Evolutionary conservation across 2,329 filamentous ascomycete species (phyloP).

Genomic region (Colletotrichum destructivum): DNA sequence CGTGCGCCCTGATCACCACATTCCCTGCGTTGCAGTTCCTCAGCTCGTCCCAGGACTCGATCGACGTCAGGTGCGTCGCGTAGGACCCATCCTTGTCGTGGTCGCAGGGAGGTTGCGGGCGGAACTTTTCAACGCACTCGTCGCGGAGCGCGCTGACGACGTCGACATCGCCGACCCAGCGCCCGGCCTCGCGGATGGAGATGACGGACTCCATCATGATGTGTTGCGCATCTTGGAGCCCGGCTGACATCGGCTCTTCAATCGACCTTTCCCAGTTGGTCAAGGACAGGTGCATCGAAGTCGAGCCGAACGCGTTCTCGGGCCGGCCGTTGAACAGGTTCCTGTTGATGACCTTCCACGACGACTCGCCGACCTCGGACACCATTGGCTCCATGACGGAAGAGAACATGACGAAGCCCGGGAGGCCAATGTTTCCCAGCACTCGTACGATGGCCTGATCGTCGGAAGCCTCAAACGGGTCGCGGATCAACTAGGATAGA

Average conservation of each 20-base stretch:
- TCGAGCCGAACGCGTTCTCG: conserved; percentile 5
- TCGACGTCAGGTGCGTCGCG: background rate
- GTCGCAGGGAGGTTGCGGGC: background rate
- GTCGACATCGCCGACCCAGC: background rate
- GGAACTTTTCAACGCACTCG: background rate
- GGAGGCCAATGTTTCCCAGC: background rate
- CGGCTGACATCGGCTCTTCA: background rate
- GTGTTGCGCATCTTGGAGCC: background rate
- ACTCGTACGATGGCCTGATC: background rate
- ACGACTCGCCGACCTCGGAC: background rate
- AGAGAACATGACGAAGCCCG: conserved; percentile 1
- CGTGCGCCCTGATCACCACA: conserved; percentile 1
- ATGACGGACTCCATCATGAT: background rate
- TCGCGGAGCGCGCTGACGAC: background rate
- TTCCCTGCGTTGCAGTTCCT: background rate
- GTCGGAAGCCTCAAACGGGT: background rate
- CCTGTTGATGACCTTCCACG: background rate
- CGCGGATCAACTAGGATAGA: background rate
- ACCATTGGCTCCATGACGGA: conserved; percentile 1
- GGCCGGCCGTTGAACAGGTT: background rate
- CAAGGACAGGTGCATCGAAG: background rate
- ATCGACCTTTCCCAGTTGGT: background rate
- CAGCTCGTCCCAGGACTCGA: conserved; percentile 1
- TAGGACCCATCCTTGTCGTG: background rate
- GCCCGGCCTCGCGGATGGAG: background rate